Evolutionary conservation across 2,329 filamentous ascomycete species (phyloP).

Genomic region (Rhexocercosporidium sp.): DNA sequence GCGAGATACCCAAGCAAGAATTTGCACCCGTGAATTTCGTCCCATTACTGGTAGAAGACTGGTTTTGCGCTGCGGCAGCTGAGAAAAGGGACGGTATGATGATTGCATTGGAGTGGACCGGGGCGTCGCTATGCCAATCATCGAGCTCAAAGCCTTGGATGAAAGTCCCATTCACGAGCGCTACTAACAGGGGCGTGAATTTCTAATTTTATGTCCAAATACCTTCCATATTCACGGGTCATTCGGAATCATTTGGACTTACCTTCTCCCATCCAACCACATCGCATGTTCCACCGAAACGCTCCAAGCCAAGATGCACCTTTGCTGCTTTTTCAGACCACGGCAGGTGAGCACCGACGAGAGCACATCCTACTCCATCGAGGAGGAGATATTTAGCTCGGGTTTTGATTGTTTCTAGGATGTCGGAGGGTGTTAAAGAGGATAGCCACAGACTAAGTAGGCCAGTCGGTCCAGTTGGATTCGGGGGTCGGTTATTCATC

Average conservation of each 20-base stretch:
- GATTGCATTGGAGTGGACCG: slow-evolving; percentile 47
- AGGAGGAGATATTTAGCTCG: slow-evolving; percentile 50
- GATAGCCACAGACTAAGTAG: slow-evolving; percentile 43
- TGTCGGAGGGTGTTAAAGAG: slow-evolving; percentile 34
- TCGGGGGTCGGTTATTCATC: slow-evolving; percentile 9
- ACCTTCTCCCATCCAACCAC: slow-evolving; percentile 36
- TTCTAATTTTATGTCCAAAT: slow-evolving; percentile 34
- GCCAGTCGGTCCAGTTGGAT: slow-evolving; percentile 30
- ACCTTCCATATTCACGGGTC: too few relatives aligned
- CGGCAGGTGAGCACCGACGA: slow-evolving; percentile 48
- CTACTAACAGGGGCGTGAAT: slow-evolving; percentile 46
- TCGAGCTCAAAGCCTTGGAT: slow-evolving; percentile 52
- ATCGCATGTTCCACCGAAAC: slow-evolving; percentile 35
- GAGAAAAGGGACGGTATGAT: slow-evolving; percentile 49
- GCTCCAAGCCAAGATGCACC: slow-evolving; percentile 43
- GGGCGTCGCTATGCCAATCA: slow-evolving; percentile 49
- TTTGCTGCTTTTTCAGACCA: slow-evolving; percentile 4
- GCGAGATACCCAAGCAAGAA: slow-evolving; percentile 41
- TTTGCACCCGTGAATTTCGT: slow-evolving; percentile 33
- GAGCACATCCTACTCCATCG: slow-evolving; percentile 48
- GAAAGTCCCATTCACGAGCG: slow-evolving; percentile 49
- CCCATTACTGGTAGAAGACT: background rate
- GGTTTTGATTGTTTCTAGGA: slow-evolving; percentile 42
- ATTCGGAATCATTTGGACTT: background rate
- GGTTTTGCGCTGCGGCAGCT: slow-evolving; percentile 27